A percentile compares a stretch with the other conserved stretches of the same genome.
Conservation (phyloP, 192 early-diverging fungal species). For the Phlyctochytrium bullatum region DNA sequence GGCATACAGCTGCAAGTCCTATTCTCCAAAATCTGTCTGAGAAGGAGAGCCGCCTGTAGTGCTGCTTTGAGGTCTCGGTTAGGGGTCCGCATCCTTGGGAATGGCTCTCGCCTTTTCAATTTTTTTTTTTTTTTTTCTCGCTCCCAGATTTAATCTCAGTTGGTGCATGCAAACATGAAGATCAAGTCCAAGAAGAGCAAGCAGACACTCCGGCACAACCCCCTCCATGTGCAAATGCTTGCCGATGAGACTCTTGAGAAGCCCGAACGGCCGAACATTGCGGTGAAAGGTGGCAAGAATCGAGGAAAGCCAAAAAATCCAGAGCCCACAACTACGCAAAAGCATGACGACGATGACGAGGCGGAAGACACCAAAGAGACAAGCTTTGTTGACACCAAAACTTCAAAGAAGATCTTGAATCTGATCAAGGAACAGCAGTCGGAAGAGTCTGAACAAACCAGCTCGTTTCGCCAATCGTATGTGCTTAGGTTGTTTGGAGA, state of each 20-base stretch:
- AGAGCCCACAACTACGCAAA: not conserved
- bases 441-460: conserved; percentile 4
- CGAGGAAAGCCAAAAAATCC: not conserved
- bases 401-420: conserved; percentile 83
- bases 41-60: too few relatives aligned
- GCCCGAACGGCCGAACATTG: not conserved
- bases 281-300: not conserved
- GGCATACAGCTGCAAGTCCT: too few relatives aligned
- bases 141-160: too few relatives aligned
- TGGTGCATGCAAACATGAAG: too few relatives aligned
- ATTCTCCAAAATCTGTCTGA: too few relatives aligned
- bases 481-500: conserved; percentile 1
- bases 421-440: conserved; percentile 90
- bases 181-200: too few relatives aligned
- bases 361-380: not conserved
- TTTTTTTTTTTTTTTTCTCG: too few relatives aligned
- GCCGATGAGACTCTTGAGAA: conserved; percentile 29
- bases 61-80: too few relatives aligned
- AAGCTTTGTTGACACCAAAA: conserved; percentile 77
- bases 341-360: not conserved
- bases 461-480: not conserved
- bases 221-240: conserved; percentile 71
- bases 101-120: too few relatives aligned
- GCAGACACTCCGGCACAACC: conserved; percentile 64
- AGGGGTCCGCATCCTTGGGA: too few relatives aligned